Conservation (phyloP, 208 protist species). For the Leishmania tropica region DNA sequence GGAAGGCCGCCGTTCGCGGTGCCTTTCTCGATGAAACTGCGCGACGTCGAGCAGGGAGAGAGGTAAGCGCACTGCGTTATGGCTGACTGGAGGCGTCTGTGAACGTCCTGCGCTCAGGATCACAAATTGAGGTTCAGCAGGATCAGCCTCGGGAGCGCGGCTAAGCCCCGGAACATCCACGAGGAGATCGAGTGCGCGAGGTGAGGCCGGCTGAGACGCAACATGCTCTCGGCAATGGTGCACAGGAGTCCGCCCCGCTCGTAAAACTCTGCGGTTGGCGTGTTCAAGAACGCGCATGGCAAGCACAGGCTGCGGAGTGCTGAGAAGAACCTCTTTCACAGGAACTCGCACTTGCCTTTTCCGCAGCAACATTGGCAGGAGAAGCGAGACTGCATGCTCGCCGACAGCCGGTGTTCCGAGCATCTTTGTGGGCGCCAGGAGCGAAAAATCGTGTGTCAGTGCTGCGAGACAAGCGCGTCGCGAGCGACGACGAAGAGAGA, state of each 20-base stretch:
- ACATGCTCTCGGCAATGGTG: neutral
- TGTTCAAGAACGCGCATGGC: constrained; percentile 10
- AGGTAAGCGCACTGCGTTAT: constrained; percentile 6
- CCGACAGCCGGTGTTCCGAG: neutral
- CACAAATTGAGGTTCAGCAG: constrained; percentile 11
- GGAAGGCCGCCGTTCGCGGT: constrained; percentile 16
- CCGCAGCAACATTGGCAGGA: constrained; percentile 26
- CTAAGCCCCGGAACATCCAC: constrained; percentile 21
- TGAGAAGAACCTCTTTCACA: constrained; percentile 17
- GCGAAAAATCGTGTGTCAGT: neutral
- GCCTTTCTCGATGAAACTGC: constrained; percentile 10
- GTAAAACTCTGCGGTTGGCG: neutral
- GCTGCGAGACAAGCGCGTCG: neutral
- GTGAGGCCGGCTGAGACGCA: neutral
- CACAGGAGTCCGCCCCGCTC: neutral
- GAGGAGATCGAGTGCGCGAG: constrained; percentile 2
- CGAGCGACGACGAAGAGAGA: neutral
- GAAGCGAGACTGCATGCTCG: constrained; percentile 5
- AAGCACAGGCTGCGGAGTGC: constrained; percentile 1
- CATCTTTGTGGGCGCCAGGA: constrained; percentile 7
- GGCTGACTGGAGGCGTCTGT: neutral
- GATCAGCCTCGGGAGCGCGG: neutral
- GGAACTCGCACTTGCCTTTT: constrained; percentile 11
- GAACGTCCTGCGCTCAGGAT: neutral
- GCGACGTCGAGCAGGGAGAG: constrained; percentile 21